Evolutionary conservation across 495 filamentous ascomycete species (phyloP), one percentile per base, ranked within the genome.

Genomic region (Chaetomium fimeti): DNA sequence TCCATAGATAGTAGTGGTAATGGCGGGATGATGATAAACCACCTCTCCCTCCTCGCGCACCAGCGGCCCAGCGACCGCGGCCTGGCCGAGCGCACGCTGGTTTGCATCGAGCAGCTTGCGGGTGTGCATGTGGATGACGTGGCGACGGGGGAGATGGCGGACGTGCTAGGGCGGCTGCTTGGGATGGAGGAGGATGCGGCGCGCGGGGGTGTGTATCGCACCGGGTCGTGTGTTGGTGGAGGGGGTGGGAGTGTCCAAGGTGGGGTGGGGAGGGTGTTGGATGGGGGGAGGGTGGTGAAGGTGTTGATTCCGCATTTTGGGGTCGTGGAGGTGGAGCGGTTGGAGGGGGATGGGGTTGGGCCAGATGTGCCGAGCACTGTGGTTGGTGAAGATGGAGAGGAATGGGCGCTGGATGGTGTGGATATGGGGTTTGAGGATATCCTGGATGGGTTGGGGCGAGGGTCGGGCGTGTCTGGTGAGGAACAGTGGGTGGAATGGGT

Each of bases 41-140:
- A 72, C 32, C 70, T 76, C 53, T 58, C 13, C 11, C 56, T 58
- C 71, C 71, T 83, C 16, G 72, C 66, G 2, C 77, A 83, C 56
- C 77, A 77, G 52, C 75, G 79, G 1, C 69, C 67, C 0, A 72
- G 74, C 53, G 79, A 83, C 57, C 75, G 79, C n/a, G 78, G 72
- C 4, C 68, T 78, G 18, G 72, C 82, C 60, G 79, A 84, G 62
- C 72, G 71, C 20, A 68, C 73, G 3, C 67, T 78, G 2, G 74
- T 74, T n/a, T 70, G 69, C 42, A 74, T 82, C 64, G 71, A 78
- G 25, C 22, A 51, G 68, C 24, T 38, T 0, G 53, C 6, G 0
- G 8, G 13, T 15, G 54, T 15, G 1, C 24, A 5, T 12, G 20
- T 8, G 0, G n/a, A 38, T 25, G 54, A 3, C 3, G 8, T 3